phyloP scores from a whole-genome alignment of 2,329 filamentous ascomycete genomes.

The Diaporthe batatas region DNA sequence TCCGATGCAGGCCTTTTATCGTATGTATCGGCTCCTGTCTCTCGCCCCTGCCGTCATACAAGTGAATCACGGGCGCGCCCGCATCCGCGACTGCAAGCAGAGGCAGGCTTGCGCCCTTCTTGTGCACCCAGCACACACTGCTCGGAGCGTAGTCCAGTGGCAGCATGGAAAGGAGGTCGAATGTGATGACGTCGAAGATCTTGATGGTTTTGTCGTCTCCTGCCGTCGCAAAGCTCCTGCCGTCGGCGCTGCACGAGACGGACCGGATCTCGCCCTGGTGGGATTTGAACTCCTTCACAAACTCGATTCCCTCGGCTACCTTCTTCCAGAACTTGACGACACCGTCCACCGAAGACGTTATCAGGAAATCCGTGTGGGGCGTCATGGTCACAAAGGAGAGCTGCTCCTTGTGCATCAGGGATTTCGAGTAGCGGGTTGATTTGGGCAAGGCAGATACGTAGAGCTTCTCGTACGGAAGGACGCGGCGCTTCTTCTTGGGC shows the following conservation, averaged over 20 bases:
- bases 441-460: conserved; percentile 91
- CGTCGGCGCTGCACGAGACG: conserved; percentile 89
- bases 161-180: conserved; percentile 87
- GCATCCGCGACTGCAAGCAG: conserved; percentile 87
- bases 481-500: conserved; percentile 90
- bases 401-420: conserved; percentile 98
- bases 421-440: conserved; percentile 88
- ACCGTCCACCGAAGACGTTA: conserved; percentile 94
- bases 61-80: conserved; percentile 76
- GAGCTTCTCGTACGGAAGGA: conserved; percentile 93
- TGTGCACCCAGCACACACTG: conserved; percentile 93
- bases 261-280: conserved; percentile 87
- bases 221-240: conserved; percentile 91
- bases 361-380: conserved; percentile 91
- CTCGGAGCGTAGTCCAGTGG: conserved; percentile 81
- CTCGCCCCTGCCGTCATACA: conserved; percentile 93
- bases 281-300: conserved; percentile 97
- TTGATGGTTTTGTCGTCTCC: conserved; percentile 84
- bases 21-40: conserved; percentile 81
- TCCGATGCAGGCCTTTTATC: conserved; percentile 83
- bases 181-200: conserved; percentile 86
- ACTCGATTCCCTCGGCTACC: conserved; percentile 88
- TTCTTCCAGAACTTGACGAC: conserved; percentile 99
- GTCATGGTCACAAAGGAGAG: conserved; percentile 90
- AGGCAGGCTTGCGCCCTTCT: conserved; percentile 87